A percentile compares a stretch with the other conserved stretches of the same genome.
These are phyloP conservation scores for Botrytis medusae DNA, from an alignment of 2,329 filamentous ascomycete species.

Conservation along the genomic window DNA sequence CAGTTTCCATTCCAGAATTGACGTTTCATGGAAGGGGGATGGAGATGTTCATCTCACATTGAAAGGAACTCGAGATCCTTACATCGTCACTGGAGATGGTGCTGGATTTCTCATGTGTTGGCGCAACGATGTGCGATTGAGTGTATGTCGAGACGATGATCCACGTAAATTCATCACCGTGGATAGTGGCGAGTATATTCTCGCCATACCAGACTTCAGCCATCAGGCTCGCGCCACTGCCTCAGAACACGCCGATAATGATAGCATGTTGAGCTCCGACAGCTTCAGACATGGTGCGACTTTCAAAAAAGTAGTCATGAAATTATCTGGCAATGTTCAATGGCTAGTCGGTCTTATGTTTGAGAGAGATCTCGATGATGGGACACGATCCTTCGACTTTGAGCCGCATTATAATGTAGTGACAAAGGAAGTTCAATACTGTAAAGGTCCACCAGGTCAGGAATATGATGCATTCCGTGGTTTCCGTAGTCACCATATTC, in stretches of 20 bases:
- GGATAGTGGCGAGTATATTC: slow-evolving; percentile 90
- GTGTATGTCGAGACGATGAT: slow-evolving; percentile 79
- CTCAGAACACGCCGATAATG: slow-evolving; percentile 54
- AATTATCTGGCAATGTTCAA: slow-evolving; percentile 91
- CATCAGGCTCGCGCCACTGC: slow-evolving; percentile 68
- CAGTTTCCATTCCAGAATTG: slow-evolving; percentile 88
- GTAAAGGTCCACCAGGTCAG: slow-evolving; percentile 55
- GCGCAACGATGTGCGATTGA: slow-evolving; percentile 89
- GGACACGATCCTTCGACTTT: slow-evolving; percentile 80
- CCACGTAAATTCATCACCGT: slow-evolving; percentile 94
- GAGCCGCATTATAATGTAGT: slow-evolving; percentile 89
- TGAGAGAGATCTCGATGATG: slow-evolving; percentile 73
- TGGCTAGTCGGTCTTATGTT: slow-evolving; percentile 92
- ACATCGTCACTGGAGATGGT: slow-evolving; percentile 86
- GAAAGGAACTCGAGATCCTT: slow-evolving; percentile 90
- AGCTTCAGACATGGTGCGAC: slow-evolving; percentile 71
- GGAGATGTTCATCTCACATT: slow-evolving; percentile 92
- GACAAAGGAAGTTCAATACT: slow-evolving; percentile 75
- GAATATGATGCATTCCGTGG: slow-evolving; percentile 90
- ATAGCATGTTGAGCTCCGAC: slow-evolving; percentile 55
- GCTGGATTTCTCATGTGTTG: slow-evolving; percentile 98
- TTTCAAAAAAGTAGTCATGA: slow-evolving; percentile 99
- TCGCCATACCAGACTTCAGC: slow-evolving; percentile 92
- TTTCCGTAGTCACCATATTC: slow-evolving; percentile 96
- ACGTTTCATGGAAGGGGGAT: slow-evolving; percentile 89